Evolutionary conservation across 2,329 filamentous ascomycete genomes (phyloP).

Genomic region (Sporothrix sp.): DNA sequence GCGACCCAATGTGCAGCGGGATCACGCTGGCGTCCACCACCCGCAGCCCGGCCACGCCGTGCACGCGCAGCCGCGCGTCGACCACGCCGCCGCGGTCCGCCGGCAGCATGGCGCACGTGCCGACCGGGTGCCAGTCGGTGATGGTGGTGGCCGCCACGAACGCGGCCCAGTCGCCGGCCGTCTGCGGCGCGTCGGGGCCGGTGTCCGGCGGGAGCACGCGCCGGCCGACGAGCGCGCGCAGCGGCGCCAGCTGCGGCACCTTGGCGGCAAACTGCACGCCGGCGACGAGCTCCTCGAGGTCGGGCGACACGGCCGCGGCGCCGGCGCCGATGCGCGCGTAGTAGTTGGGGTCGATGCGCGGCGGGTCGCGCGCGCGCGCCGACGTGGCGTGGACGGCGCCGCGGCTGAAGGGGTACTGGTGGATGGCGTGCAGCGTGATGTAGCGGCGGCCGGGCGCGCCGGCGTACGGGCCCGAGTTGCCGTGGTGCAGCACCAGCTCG

Average conservation of each 20-base stretch:
- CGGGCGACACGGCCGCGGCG: too few relatives aligned
- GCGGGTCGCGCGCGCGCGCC: background rate
- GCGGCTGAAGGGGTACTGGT: background rate
- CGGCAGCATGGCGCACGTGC: constrained; percentile 38
- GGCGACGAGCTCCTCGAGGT: too few relatives aligned
- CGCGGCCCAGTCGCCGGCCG: too few relatives aligned
- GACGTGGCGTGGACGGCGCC: background rate
- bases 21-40: constrained; percentile 39
- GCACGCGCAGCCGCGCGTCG: constrained; percentile 33
- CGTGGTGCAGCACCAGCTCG: background rate
- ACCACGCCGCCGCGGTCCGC: constrained; percentile 36
- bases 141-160: background rate
- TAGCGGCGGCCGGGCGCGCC: background rate
- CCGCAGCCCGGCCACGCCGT: constrained; percentile 34
- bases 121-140: constrained; percentile 27
- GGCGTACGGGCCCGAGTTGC: background rate
- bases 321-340: too few relatives aligned
- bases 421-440: background rate
- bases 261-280: too few relatives aligned
- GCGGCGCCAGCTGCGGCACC: too few relatives aligned
- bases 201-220: too few relatives aligned
- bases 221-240: too few relatives aligned
- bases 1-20: constrained; percentile 36
- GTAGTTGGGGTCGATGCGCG: background rate
- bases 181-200: too few relatives aligned